Evolutionary conservation across 805 yeast species (phyloP).

Genomic region (Saccharomycopsis fibuligera): DNA sequence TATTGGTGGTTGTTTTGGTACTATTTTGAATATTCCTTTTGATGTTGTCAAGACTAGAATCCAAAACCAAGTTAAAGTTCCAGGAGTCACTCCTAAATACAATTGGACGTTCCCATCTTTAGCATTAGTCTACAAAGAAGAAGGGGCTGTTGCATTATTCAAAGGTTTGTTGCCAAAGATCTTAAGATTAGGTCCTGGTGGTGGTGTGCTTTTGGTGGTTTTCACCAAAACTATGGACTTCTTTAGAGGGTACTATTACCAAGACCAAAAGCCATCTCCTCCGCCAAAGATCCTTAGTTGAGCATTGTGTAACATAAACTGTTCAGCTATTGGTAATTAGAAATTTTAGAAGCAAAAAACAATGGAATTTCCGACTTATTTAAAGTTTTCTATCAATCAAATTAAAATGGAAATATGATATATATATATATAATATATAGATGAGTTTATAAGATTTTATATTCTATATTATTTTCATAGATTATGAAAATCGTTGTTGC

Average conservation of each 20-base stretch:
- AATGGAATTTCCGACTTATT: no score
- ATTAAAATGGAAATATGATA: no score
- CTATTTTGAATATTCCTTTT: slow-evolving; percentile 91
- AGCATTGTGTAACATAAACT: no score
- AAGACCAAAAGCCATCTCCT: slow-evolving; percentile 10
- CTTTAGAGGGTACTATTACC: slow-evolving; percentile 49
- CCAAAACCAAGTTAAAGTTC: slow-evolving; percentile 60
- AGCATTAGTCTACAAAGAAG: slow-evolving; percentile 71
- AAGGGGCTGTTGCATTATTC: slow-evolving; percentile 86
- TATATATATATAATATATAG: no score
- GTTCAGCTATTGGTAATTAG: no score
- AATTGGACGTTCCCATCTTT: slow-evolving; percentile 88
- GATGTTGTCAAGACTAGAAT: slow-evolving; percentile 97
- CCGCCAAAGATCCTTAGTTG: slow-evolving; percentile 4
- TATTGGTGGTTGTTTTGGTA: slow-evolving; percentile 96
- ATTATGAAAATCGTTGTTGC: no score
- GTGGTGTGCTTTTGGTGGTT: slow-evolving; percentile 96
- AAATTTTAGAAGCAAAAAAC: no score
- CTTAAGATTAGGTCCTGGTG: slow-evolving; percentile 97
- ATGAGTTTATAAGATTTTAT: no score
- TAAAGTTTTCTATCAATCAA: no score
- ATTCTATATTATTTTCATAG: no score
- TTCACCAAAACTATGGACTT: slow-evolving; percentile 92
- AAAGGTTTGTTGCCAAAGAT: slow-evolving; percentile 98
- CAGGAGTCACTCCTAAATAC: slow-evolving; percentile 80